These are phyloP conservation scores for Pyricularia grisea DNA, from an alignment of 2,329 filamentous ascomycete species.

Conservation along the genomic window DNA sequence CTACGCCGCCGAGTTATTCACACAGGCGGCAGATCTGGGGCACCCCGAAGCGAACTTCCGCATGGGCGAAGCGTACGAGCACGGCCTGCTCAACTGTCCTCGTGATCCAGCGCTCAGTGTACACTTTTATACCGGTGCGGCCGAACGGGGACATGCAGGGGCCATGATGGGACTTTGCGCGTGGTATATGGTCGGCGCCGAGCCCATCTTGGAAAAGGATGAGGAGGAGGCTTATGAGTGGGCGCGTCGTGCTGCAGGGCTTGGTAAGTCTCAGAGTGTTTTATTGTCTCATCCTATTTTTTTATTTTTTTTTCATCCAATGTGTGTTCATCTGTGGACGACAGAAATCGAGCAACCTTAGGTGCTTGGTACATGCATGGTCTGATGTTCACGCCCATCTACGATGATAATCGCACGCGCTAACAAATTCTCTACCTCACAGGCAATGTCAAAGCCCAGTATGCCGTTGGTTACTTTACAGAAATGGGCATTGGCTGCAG, in stretches of 20 bases:
- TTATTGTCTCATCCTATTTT: constrained; percentile 3
- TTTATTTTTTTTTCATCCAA: neutral
- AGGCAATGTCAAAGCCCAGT: constrained; percentile 73
- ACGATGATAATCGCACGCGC: neutral
- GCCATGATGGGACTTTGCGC: constrained; percentile 99
- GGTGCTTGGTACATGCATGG: neutral
- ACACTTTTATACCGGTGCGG: constrained; percentile 93
- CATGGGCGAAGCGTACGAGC: constrained; percentile 95
- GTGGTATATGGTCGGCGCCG: constrained; percentile 95
- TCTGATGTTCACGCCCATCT: neutral
- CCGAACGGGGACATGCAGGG: constrained; percentile 69
- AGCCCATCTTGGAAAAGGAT: constrained; percentile 86
- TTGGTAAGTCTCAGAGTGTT: constrained; percentile 53
- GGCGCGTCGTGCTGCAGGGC: constrained; percentile 77
- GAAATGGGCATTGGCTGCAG: constrained; percentile 97
- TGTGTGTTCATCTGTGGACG: neutral
- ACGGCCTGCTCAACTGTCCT: constrained; percentile 79
- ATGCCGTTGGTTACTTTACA: constrained; percentile 92
- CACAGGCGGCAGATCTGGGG: constrained; percentile 84
- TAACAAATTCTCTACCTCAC: constrained; percentile 9
- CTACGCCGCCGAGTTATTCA: constrained; percentile 90
- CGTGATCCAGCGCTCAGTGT: constrained; percentile 87
- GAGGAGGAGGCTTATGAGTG: constrained; percentile 95
- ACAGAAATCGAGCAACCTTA: neutral
- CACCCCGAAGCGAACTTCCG: constrained; percentile 79